Base-by-base conservation (phyloP, 345 rosid species). In the Euclidium syriacum region DNA sequence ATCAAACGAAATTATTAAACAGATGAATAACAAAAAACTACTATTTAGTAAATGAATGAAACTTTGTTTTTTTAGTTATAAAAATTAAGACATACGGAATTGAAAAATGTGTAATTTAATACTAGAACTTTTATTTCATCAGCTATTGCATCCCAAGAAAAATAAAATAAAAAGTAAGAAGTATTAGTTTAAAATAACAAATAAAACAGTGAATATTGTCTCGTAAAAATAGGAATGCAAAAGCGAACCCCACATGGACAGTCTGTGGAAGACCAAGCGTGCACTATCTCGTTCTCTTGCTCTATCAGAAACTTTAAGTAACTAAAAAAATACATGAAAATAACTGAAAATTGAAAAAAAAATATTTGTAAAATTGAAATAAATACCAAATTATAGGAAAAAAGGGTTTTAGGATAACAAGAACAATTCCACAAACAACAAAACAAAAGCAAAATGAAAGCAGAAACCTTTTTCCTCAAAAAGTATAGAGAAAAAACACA, bases 171-270 rank as follows among this genome's bases (percentile, higher is more conserved):
- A n/a, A n/a, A n/a, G n/a, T n/a, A n/a, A n/a, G n/a, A n/a, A n/a
- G n/a, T n/a, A n/a, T n/a, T n/a, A n/a, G n/a, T n/a, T n/a, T n/a
- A n/a, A n/a, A n/a, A n/a, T n/a, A n/a, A n/a, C n/a, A n/a, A n/a
- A n/a, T n/a, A n/a, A 22, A 35, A 7, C 1, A n/a, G 8, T 38
- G 15, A 22, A 22, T 39, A 14, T 5, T 52, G 6, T 19, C 10
- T 39, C 22, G 25, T 16, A 11, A 16, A 24, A 36, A 19, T 35
- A 12, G 8, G 20, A 15, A 36, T 36, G 44, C 20, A 55, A 16
- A 41, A 22, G 61, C n/a, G 17, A 46, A 29, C 43, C 41, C 55
- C 75, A 79, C 77, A 77, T 68, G 77, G 80, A 71, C 81, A 75
- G 76, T 62, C 78, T 75, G 84, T 71, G 68, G 66, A 26, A 70